Percentiles rank a stretch among this genome's conserved stretches.
Evolutionary conservation across 1,139 yeast genomes (phyloP).

Genomic region (Saccharomyces hybrid): DNA sequence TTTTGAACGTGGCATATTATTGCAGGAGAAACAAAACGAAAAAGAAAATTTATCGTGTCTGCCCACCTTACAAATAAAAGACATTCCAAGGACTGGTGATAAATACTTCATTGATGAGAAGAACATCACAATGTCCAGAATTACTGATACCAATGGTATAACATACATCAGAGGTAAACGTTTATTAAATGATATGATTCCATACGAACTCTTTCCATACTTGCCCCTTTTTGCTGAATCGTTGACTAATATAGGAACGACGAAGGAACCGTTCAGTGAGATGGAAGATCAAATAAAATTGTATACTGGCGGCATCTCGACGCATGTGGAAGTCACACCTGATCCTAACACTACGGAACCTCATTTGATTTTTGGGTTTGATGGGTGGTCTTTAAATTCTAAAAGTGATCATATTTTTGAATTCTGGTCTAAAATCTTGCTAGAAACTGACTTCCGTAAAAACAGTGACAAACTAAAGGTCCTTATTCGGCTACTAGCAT

Average conservation of each 20-base stretch:
- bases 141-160: constrained; percentile 67
- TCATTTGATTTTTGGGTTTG: constrained; percentile 45
- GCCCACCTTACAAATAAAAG: constrained; percentile 66
- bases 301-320: constrained; percentile 75
- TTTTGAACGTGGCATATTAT: constrained; percentile 48
- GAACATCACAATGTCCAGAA: constrained; percentile 34
- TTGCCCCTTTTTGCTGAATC: constrained; percentile 75
- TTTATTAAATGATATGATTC: constrained; percentile 46
- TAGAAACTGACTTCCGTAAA: constrained; percentile 58
- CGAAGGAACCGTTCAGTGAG: constrained; percentile 58
- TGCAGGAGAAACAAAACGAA: constrained; percentile 57
- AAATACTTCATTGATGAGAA: constrained; percentile 32
- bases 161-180: constrained; percentile 60
- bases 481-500: constrained; percentile 64
- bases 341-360: constrained; percentile 39
- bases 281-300: constrained; percentile 79
- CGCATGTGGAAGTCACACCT: constrained; percentile 49
- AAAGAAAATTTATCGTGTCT: constrained; percentile 69
- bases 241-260: constrained; percentile 79
- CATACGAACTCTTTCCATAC: constrained; percentile 55
- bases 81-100: constrained; percentile 59
- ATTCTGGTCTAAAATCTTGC: constrained; percentile 60
- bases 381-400: constrained; percentile 67
- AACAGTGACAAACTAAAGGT: constrained; percentile 67
- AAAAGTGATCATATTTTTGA: constrained; percentile 55